phyloP scores from a whole-genome alignment of 1,284 basidiomycete species.

The Microbotryomycetes sp. region DNA sequence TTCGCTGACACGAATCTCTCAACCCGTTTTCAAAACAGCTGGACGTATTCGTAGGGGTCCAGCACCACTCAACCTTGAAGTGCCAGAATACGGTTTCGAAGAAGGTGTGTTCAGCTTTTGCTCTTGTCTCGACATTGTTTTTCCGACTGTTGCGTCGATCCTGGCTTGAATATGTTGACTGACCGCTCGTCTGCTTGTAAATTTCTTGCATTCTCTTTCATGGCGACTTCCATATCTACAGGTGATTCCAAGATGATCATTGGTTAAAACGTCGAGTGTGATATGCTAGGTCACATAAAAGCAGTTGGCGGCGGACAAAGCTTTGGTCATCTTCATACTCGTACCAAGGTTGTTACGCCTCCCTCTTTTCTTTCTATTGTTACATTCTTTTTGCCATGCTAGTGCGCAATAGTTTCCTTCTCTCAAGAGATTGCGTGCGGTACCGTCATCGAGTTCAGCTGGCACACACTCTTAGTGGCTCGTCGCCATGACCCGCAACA shows the following conservation, averaged over 20 bases:
- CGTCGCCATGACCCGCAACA: too few species aligned
- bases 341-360: too few species aligned
- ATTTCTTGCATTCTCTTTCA: too few species aligned
- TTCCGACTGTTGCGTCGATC: too few species aligned
- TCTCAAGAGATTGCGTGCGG: too few species aligned
- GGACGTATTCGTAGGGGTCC: conserved; percentile 36
- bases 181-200: too few species aligned
- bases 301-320: conserved; percentile 6
- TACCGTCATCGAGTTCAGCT: too few species aligned
- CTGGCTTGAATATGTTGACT: too few species aligned
- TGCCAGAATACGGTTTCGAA: conserved; percentile 71
- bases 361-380: background rate
- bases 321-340: conserved; percentile 88
- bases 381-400: background rate
- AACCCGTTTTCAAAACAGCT: conserved; percentile 45
- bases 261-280: conserved; percentile 55
- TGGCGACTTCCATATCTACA: too few species aligned
- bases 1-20: conserved; percentile 10
- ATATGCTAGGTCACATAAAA: background rate
- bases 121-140: too few species aligned
- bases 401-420: background rate
- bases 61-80: conserved; percentile 73
- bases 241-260: conserved; percentile 75
- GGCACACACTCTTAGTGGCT: too few species aligned
- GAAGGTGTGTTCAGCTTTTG: too few species aligned